These are phyloP conservation scores for Penicillium sp. DNA, from an alignment of 2,329 filamentous ascomycete genomes.

Conservation along the genomic window DNA sequence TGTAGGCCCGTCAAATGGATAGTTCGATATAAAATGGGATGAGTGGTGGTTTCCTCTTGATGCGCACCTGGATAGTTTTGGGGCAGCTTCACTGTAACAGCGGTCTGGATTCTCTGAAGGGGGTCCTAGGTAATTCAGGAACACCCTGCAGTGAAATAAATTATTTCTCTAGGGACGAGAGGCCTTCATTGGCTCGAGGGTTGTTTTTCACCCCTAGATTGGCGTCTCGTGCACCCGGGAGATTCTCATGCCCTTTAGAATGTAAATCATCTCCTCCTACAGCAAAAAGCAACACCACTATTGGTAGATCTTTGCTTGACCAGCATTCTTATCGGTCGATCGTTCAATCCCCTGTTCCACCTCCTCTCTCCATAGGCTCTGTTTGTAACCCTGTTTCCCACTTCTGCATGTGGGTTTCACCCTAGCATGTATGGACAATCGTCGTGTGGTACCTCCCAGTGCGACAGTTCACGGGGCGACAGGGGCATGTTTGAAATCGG, in stretches of 20 bases:
- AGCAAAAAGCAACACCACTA: background rate
- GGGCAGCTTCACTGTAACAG: background rate
- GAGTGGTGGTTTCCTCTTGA: constrained; percentile 1
- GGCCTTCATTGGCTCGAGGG: background rate
- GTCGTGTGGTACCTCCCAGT: background rate
- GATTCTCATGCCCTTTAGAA: constrained; percentile 11
- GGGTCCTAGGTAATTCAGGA: background rate
- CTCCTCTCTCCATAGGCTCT: background rate
- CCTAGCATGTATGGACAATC: background rate
- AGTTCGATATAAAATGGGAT: background rate
- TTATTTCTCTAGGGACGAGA: background rate
- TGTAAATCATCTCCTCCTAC: constrained; percentile 9
- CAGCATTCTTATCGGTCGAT: constrained; percentile 8
- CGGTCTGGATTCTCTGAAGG: background rate
- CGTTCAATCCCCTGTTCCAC: background rate
- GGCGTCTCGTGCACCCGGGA: constrained; percentile 1
- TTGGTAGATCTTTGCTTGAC: constrained; percentile 9
- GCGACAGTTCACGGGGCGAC: too few relatives aligned
- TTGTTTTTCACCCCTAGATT: constrained; percentile 21
- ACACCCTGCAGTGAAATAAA: background rate
- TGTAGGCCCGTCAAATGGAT: background rate
- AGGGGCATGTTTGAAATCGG: background rate
- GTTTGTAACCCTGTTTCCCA: constrained; percentile 3
- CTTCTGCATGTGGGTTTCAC: background rate
- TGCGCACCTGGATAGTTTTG: background rate